Conservation (phyloP, 148 eudicot genomes). For the Silene conica region DNA sequence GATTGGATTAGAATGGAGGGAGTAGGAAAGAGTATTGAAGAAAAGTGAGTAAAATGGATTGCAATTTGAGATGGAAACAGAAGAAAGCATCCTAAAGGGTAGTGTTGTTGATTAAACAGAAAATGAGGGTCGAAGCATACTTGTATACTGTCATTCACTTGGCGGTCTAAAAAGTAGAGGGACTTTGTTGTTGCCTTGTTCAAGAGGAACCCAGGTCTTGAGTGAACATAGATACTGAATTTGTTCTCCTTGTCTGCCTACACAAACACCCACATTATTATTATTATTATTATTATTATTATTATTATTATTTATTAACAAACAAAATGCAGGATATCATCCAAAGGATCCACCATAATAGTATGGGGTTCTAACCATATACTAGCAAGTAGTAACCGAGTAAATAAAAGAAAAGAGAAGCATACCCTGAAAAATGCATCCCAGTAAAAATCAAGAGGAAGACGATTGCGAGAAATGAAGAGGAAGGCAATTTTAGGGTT, state of each 20-base stretch:
- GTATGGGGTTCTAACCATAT: no score
- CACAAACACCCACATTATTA: constrained; percentile 15
- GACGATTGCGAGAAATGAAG: constrained; percentile 78
- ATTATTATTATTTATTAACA: no score
- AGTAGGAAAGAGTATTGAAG: background rate
- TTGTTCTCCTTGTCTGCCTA: constrained; percentile 70
- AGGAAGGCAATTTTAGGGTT: constrained; percentile 79
- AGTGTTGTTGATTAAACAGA: constrained; percentile 10
- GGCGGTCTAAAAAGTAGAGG: constrained; percentile 63
- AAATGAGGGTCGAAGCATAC: constrained; percentile 25
- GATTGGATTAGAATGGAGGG: no score
- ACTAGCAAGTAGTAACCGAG: no score
- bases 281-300: no score
- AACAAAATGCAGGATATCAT: no score
- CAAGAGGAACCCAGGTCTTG: constrained; percentile 84
- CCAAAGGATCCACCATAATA: no score
- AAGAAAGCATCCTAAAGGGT: background rate
- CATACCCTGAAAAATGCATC: constrained; percentile 75
- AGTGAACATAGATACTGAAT: constrained; percentile 79
- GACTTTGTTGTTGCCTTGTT: constrained; percentile 75
- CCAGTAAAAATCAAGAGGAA: constrained; percentile 82
- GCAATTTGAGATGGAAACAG: background rate
- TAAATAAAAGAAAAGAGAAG: no score
- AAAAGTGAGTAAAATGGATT: background rate
- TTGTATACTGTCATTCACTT: constrained; percentile 80